These are phyloP conservation scores for Mesembryanthemum crystallinum DNA, from an alignment of 148 eudicot genomes.

Conservation along the genomic window DNA sequence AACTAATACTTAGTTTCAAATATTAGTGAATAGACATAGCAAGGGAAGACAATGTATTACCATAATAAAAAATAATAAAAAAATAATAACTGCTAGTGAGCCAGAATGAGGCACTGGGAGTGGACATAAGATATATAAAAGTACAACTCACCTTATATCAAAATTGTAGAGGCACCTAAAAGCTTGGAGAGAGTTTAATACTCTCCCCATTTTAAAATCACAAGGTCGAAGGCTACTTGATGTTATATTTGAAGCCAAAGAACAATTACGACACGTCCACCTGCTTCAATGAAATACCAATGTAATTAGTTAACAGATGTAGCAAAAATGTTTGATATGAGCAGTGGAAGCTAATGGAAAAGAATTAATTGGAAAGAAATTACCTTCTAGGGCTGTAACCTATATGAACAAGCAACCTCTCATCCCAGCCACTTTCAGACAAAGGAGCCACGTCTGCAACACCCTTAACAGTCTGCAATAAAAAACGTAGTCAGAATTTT, in stretches of 20 bases:
- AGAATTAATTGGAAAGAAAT: slow-evolving; percentile 8
- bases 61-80: neutral
- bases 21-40: neutral
- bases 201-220: slow-evolving; percentile 89
- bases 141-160: slow-evolving; percentile 56
- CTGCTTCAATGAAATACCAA: slow-evolving; percentile 33
- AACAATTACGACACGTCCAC: slow-evolving; percentile 83
- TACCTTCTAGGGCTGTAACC: slow-evolving; percentile 94
- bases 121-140: neutral
- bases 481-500: neutral
- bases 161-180: slow-evolving; percentile 72
- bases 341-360: neutral
- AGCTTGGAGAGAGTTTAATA: slow-evolving; percentile 64
- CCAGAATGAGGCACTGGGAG: neutral
- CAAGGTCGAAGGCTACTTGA: slow-evolving; percentile 86
- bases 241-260: slow-evolving; percentile 71
- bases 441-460: slow-evolving; percentile 77
- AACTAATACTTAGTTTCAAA: neutral
- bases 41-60: no score
- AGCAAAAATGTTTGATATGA: neutral
- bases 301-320: slow-evolving; percentile 1
- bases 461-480: slow-evolving; percentile 65
- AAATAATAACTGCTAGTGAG: neutral
- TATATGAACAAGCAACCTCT: slow-evolving; percentile 78
- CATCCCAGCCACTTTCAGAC: slow-evolving; percentile 46